These are phyloP conservation scores for Apophysomyces sp. DNA, from an alignment of 371 early-diverging fungal genomes.

Conservation along the genomic window DNA sequence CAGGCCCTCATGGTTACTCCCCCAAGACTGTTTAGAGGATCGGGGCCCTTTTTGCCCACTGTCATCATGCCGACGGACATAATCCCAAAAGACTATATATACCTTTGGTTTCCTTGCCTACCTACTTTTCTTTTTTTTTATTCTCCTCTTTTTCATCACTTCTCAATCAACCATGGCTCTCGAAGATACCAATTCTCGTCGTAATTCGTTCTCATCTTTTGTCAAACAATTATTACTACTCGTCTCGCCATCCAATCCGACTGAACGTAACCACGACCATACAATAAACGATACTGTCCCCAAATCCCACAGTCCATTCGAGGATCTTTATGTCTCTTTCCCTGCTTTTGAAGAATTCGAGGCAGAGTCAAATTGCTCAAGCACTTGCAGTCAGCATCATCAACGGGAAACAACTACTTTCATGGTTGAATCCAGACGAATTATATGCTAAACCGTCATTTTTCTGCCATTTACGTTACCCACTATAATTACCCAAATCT, in stretches of 20 bases:
- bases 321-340: slow-evolving; percentile 21
- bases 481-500: not conserved
- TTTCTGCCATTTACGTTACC: not conserved
- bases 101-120: not conserved
- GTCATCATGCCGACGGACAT: slow-evolving; percentile 18
- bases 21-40: not conserved
- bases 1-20: not conserved
- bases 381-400: slow-evolving; percentile 12
- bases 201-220: slow-evolving; percentile 15
- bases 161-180: slow-evolving; percentile 1
- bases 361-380: slow-evolving; percentile 11
- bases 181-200: slow-evolving; percentile 4
- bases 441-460: not conserved
- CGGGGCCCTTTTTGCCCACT: slow-evolving; percentile 2
- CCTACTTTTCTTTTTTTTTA: not conserved
- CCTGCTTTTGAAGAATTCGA: slow-evolving; percentile 21
- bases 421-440: slow-evolving; percentile 4
- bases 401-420: slow-evolving; percentile 1
- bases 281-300: not conserved
- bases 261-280: slow-evolving; percentile 3
- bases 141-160: slow-evolving; percentile 3
- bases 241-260: slow-evolving; percentile 9
- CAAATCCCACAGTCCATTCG: slow-evolving; percentile 9
- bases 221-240: slow-evolving; percentile 15
- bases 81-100: too few species aligned